phyloP scores from a whole-genome alignment of 371 early-diverging fungal genomes.

The Conidiobolus incongruus region DNA sequence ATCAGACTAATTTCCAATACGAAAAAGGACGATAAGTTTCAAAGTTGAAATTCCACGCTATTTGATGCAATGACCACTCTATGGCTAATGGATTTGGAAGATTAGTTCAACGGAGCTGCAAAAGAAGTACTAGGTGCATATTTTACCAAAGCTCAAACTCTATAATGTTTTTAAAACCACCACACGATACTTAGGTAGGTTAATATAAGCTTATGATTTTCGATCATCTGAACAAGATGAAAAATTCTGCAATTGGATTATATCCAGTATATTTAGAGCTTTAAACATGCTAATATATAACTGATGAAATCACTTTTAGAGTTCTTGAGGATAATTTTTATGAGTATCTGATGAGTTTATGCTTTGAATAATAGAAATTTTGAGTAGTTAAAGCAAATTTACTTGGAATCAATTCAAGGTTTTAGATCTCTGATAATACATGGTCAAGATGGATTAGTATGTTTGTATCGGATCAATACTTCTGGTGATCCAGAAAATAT shows the following conservation, averaged over 20 bases:
- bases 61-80: conserved; percentile 67
- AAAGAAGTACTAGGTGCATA: conserved; percentile 22
- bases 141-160: conserved; percentile 13
- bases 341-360: conserved; percentile 1
- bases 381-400: too few relatives aligned
- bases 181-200: conserved; percentile 71
- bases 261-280: neutral
- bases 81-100: conserved; percentile 42
- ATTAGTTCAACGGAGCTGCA: conserved; percentile 36
- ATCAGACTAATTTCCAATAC: conserved; percentile 16
- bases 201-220: conserved; percentile 56
- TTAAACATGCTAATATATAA: neutral
- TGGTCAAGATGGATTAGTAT: too few relatives aligned
- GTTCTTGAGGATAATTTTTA: neutral
- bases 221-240: neutral
- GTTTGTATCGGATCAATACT: too few relatives aligned
- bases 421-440: too few relatives aligned
- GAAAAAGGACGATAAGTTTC: conserved; percentile 15
- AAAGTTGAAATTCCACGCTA: conserved; percentile 42
- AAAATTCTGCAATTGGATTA: neutral
- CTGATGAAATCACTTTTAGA: neutral
- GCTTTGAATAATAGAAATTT: neutral
- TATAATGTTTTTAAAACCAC: conserved; percentile 50
- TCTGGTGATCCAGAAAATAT: too few relatives aligned
- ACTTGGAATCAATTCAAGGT: too few relatives aligned